Conservation (phyloP, 371 early-diverging fungal genomes). For the Rhizopus sp. region DNA sequence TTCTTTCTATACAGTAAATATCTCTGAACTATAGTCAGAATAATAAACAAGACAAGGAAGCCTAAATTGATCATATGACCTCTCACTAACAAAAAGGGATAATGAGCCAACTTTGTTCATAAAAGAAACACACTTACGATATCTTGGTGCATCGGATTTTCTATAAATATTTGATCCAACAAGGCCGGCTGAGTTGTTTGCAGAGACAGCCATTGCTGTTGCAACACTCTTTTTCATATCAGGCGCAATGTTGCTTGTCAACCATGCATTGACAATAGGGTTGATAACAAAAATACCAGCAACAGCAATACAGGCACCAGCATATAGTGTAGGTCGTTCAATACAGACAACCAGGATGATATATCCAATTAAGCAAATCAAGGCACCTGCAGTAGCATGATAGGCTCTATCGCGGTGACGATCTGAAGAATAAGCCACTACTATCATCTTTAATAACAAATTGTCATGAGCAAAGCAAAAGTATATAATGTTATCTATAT, state of each 20-base stretch:
- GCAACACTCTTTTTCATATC: slow-evolving; percentile 52
- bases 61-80: slow-evolving; percentile 39
- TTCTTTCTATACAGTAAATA: slow-evolving; percentile 28
- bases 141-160: slow-evolving; percentile 47
- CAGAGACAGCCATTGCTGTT: slow-evolving; percentile 52
- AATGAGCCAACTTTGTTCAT: background rate
- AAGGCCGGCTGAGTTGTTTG: slow-evolving; percentile 51
- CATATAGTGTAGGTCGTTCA: slow-evolving; percentile 23
- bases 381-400: slow-evolving; percentile 43
- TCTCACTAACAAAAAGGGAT: slow-evolving; percentile 28
- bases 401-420: slow-evolving; percentile 37
- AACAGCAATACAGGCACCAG: slow-evolving; percentile 45
- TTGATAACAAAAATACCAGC: slow-evolving; percentile 49
- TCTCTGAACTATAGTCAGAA: slow-evolving; percentile 32
- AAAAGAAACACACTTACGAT: slow-evolving; percentile 24
- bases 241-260: slow-evolving; percentile 48
- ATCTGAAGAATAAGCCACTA: slow-evolving; percentile 43
- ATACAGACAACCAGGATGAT: slow-evolving; percentile 27
- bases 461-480: background rate
- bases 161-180: slow-evolving; percentile 50
- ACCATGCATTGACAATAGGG: slow-evolving; percentile 53
- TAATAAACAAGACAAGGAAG: slow-evolving; percentile 35
- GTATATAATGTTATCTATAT: background rate
- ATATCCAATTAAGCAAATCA: slow-evolving; percentile 39
- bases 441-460: slow-evolving; percentile 38